Percentiles rank a stretch among this genome's conserved stretches.
Evolutionary conservation across 345 rosid species (phyloP).

Genomic region (Orychophragmus violaceus): DNA sequence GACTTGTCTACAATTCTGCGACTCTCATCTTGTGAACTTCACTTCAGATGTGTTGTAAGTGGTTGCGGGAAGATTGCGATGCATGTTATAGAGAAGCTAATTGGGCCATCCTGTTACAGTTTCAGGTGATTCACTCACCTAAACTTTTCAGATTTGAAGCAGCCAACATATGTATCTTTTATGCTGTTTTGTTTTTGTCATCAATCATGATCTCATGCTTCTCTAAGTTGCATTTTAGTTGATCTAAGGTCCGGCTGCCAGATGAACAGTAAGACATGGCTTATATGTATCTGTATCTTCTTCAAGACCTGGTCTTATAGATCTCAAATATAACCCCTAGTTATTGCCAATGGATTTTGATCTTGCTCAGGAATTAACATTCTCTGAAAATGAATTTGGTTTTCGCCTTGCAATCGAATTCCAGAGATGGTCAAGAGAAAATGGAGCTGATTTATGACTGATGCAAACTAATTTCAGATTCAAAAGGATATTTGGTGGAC

Average conservation of each 20-base stretch:
- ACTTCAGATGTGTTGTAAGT: conserved; percentile 80
- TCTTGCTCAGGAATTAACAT: not conserved
- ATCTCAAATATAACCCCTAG: not conserved
- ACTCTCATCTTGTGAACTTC: too few species aligned
- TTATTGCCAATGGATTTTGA: not conserved
- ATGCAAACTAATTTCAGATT: conserved; percentile 45
- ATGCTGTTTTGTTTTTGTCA: not conserved
- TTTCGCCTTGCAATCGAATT: not conserved
- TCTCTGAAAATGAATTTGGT: not conserved
- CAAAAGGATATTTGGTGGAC: conserved; percentile 94
- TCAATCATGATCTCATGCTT: not conserved
- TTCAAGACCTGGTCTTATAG: not conserved
- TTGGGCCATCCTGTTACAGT: conserved; percentile 82
- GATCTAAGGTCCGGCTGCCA: not conserved
- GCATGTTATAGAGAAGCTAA: conserved; percentile 97
- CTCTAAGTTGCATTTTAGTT: not conserved
- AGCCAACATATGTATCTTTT: not conserved
- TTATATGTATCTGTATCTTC: conserved; percentile 3
- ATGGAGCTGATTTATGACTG: conserved; percentile 5
- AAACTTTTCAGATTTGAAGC: not conserved
- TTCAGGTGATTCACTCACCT: conserved; percentile 50
- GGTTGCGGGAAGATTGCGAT: conserved; percentile 98
- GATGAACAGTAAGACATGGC: not conserved
- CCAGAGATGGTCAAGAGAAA: not conserved
- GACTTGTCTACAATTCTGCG: too few species aligned